Evolutionary conservation across 2,329 filamentous ascomycete species (phyloP), one percentile per base, ranked within the genome.

Genomic region (Pseudogymnoascus sp.): DNA sequence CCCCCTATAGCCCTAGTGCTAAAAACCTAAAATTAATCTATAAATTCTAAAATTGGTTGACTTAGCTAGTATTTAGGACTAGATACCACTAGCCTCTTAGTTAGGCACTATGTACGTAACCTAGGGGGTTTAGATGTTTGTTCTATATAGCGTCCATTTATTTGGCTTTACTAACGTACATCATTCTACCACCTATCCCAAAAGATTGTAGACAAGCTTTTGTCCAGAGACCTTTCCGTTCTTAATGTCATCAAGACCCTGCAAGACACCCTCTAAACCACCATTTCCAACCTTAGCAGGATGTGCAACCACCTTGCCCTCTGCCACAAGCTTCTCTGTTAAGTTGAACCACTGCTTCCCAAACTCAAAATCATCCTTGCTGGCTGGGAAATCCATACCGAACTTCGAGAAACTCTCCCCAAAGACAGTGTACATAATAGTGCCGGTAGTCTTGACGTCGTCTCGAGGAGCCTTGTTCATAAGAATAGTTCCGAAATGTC

Each of bases 381-480:
- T 38, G 1, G 61, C 64, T 6, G 55, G 57, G 26, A 63, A 61
- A 19, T 61, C 21, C 34, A 28, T 55, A 3, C 45, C 57, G 7
- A 10, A 33, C 13, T 60, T 62, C 5, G 5, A 39, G 61, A 72
- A 74, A 2, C 39, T 37, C 61, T 74, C 73, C 12, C 75, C 75
- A 3, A 77, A 61, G 4, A 70, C 69, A 4, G 73, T 74, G 64
- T 78, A 79, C 1, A 67, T 74, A 2, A 78, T 59, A 1, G 74
- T 74, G 10, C 58, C 37, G 3, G 63, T 62, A 5, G 67, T 67
- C 9, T 69, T 64, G 28, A 60, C 37, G 15, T 45, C 21, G n/a
- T 41, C 10, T 23, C 45, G 23, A 21, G 45, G 45, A 19, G n/a
- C 18, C 37, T 39, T 39, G 37, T 57, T 21, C 19, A 28, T 23